Conservation (phyloP, 1,284 basidiomycete genomes). For the Sutorius eximius region DNA sequence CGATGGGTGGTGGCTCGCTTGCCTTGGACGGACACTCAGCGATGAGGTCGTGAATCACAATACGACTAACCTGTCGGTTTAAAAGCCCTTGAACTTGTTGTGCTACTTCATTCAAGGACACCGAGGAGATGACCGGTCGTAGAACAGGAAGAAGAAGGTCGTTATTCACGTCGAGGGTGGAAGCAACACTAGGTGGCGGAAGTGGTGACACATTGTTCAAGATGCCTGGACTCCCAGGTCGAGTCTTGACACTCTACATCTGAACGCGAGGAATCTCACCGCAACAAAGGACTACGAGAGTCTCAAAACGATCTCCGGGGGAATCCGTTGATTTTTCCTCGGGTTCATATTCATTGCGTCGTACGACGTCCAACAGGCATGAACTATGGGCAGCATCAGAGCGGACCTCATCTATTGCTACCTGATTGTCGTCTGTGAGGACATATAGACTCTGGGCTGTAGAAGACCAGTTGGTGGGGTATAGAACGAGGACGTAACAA, state of each 20-base stretch:
- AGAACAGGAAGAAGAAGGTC: constrained; percentile 75
- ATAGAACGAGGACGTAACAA: neutral
- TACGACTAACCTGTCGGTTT: constrained; percentile 47
- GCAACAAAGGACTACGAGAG: constrained; percentile 68
- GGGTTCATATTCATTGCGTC: constrained; percentile 34
- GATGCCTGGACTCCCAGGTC: constrained; percentile 51
- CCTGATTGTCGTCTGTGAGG: constrained; percentile 82
- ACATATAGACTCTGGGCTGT: constrained; percentile 89
- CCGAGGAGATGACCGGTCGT: constrained; percentile 62
- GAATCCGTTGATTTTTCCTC: constrained; percentile 49
- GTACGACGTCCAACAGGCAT: constrained; percentile 71
- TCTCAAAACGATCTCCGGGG: constrained; percentile 49
- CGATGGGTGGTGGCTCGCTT: constrained; percentile 48
- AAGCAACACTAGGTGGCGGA: constrained; percentile 61
- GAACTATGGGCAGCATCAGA: constrained; percentile 62
- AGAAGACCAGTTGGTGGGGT: constrained; percentile 7
- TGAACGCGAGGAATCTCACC: constrained; percentile 45
- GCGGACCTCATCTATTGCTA: constrained; percentile 63
- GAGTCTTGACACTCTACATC: neutral
- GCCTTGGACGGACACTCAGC: constrained; percentile 33
- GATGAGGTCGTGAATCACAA: neutral
- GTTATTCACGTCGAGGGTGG: constrained; percentile 66
- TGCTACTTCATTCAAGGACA: constrained; percentile 58
- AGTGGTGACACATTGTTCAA: constrained; percentile 75
- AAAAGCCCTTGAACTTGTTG: constrained; percentile 56